Evolutionary conservation across 331 rosid species (phyloP).

Genomic region (Saraca asoca): DNA sequence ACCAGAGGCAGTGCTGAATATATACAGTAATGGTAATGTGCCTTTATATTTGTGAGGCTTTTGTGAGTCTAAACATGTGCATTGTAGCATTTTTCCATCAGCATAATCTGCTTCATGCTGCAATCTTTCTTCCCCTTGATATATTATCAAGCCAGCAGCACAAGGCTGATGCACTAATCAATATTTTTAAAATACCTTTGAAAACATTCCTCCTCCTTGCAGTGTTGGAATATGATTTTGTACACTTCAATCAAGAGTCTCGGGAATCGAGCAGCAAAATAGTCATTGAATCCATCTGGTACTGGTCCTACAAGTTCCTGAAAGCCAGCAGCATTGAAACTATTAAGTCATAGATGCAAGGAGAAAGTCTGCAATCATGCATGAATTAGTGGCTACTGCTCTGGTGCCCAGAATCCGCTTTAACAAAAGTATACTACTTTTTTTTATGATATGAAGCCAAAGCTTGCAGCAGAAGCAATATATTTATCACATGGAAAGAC

Average conservation of each 20-base stretch:
- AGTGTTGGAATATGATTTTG: conserved; percentile 45
- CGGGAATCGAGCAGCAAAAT: conserved; percentile 69
- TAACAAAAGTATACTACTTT: background rate
- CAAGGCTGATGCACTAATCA: conserved; percentile 29
- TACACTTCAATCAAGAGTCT: conserved; percentile 63
- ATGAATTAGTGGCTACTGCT: background rate
- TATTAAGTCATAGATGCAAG: conserved; percentile 1
- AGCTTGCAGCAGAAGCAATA: background rate
- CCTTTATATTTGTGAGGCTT: no score
- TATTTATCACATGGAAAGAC: conserved; percentile 18
- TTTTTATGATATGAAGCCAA: no score
- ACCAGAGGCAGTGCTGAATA: no score
- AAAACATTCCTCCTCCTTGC: conserved; percentile 58
- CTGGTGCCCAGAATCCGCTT: background rate
- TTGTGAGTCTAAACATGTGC: no score
- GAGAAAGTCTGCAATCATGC: conserved; percentile 17
- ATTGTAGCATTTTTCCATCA: background rate
- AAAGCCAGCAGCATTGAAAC: conserved; percentile 22
- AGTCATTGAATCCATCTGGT: conserved; percentile 60
- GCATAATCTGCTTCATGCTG: conserved; percentile 25
- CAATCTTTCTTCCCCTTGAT: conserved; percentile 17
- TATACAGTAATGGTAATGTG: no score
- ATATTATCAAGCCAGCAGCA: conserved; percentile 1
- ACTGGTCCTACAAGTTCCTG: conserved; percentile 73
- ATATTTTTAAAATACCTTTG: conserved; percentile 48